Conservation (phyloP, 1,284 basidiomycete species). For the Abortiporus biennis region DNA sequence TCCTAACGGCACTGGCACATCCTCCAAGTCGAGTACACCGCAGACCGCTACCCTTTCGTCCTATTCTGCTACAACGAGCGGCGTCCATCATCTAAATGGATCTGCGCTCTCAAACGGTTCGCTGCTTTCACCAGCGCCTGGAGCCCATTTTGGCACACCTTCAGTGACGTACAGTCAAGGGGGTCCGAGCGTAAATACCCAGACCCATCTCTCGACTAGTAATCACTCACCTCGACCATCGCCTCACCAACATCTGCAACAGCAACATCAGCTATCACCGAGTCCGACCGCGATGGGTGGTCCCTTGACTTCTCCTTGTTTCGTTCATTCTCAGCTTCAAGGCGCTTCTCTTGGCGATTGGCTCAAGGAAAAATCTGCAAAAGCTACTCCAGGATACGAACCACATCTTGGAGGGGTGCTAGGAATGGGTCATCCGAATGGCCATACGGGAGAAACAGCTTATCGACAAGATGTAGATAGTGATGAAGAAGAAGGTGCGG, state of each 20-base stretch:
- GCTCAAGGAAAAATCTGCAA: conserved; percentile 52
- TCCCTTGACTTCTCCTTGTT: conserved; percentile 70
- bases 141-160: too few relatives aligned
- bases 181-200: neutral
- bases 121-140: neutral
- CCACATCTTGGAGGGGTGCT: conserved; percentile 39
- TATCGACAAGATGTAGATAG: conserved; percentile 18
- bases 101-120: neutral
- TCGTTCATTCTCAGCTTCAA: conserved; percentile 81
- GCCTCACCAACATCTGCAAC: too few relatives aligned
- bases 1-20: conserved; percentile 8
- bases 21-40: conserved; percentile 11
- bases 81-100: conserved; percentile 10
- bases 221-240: conserved; percentile 14
- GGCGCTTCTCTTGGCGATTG: conserved; percentile 68
- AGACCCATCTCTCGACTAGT: neutral
- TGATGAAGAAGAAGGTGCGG: conserved; percentile 64
- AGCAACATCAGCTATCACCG: too few relatives aligned
- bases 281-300: conserved; percentile 9
- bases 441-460: conserved; percentile 1
- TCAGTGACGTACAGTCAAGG: neutral
- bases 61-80: conserved; percentile 12
- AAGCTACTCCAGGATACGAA: too few relatives aligned
- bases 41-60: conserved; percentile 13
- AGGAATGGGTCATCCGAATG: conserved; percentile 15